Evolutionary conservation across 371 early-diverging fungal genomes (phyloP), one percentile per base, ranked within the genome.

Genomic region (Lichtheimia corymbifera): DNA sequence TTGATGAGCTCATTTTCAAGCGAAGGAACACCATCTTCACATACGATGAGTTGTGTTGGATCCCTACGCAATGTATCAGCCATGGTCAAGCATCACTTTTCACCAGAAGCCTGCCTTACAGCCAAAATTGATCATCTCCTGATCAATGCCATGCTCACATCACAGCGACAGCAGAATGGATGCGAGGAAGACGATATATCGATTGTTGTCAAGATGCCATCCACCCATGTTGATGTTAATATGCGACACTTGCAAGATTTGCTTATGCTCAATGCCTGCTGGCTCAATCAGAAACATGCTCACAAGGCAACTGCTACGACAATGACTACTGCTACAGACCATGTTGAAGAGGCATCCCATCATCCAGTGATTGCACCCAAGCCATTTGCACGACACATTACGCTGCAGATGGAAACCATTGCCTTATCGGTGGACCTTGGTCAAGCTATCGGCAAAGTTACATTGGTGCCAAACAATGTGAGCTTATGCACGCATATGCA

Each of bases 221-320:
- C 72, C 30, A 74, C 90, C 12, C 45, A 65, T 0, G 79, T 74
- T 14, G 82, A 81, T 56, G 66, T 93, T 35, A 92, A 93, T 63
- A 79, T 93, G 58, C 81, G 92, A 0, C 91, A 93, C 61, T 74
- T 92, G 11, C 92, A 93, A 67, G 93, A 93, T 62, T 69, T 89
- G 41, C 79, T 93, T 56, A 68, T 88, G 22, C 82, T 93, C 44
- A 74, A 86, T 41, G 65, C 83, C 11, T 77, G 85, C 20, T 93
- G 94, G 94, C 71, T 88, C 57, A 77, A 72, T 30, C 83, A 80
- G 53, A 47, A 14, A 6, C 55, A 49, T 12, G n/a, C 43, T 35
- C 35, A 53, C n/a, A 49, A 53, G 18, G 24, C 25, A 5, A 7
- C 57, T 24, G 47, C 30, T 49, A 30, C 61, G 25, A 49, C 69